A percentile compares a stretch with the other conserved stretches of the same genome.
Evolutionary conservation across 192 early-diverging fungal species (phyloP).

Genomic region (Backusella liffmaniae): DNA sequence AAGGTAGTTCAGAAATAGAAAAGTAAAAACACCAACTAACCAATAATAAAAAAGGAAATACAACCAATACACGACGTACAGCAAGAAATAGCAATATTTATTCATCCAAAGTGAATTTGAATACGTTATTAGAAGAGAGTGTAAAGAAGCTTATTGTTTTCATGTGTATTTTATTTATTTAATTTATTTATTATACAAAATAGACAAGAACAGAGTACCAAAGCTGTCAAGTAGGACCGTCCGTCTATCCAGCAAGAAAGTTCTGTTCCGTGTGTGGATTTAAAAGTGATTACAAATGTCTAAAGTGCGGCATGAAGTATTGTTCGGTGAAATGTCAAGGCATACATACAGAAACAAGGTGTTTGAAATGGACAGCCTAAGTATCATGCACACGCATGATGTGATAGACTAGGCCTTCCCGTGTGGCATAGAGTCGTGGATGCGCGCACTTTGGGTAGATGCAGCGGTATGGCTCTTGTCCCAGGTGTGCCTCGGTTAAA

Average conservation of each 20-base stretch:
- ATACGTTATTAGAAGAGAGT: constrained; percentile 31
- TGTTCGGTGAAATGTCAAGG: constrained; percentile 59
- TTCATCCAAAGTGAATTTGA: constrained; percentile 33
- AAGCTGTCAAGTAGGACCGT: constrained; percentile 38
- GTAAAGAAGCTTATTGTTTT: constrained; percentile 14
- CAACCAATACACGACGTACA: background rate
- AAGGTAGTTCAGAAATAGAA: constrained; percentile 14
- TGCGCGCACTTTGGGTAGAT: constrained; percentile 26
- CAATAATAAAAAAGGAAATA: background rate
- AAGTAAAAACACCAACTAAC: background rate
- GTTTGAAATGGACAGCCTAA: constrained; percentile 29
- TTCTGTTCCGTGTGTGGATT: constrained; percentile 73
- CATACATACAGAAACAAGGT: constrained; percentile 58
- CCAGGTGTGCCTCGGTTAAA: constrained; percentile 21
- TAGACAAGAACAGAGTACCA: constrained; percentile 26
- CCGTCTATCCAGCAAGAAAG: constrained; percentile 40
- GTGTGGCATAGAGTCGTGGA: constrained; percentile 34
- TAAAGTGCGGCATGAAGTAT: constrained; percentile 65
- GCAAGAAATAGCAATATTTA: constrained; percentile 11
- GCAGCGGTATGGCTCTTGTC: constrained; percentile 34
- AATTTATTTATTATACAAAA: background rate
- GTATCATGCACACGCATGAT: constrained; percentile 28
- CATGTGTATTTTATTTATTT: background rate
- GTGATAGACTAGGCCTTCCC: constrained; percentile 39
- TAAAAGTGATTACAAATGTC: constrained; percentile 57